Base-by-base conservation (phyloP, 139 green algal genomes). In the Coelastrella sp. region DNA sequence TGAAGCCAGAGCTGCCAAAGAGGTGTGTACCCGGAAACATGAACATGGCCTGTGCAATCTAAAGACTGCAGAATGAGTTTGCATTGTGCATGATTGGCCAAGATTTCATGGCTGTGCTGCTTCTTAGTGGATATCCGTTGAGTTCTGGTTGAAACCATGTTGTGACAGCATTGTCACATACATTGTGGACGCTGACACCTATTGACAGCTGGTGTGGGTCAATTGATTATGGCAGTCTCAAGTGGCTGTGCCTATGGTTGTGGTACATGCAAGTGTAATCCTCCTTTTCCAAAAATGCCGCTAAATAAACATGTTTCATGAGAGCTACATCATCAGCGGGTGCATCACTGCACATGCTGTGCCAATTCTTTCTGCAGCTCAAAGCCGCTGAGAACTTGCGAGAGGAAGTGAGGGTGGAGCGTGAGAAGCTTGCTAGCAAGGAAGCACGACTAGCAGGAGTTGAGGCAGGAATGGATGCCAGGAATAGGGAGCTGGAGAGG, bases 361-460 rank as follows among this genome's bases (percentile, higher is more conserved):
- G 5, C 68, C 22, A 71, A 10, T 71, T 58, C 4, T 47, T 19
- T 4, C 4, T 88, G 82, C 83, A 88, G 83, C 68, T 88, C 5
- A 58, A 80, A 8, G 11, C 58, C 56, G 85, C 87, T 80, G 78
- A 91, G 78, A 20, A n/a, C 11, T 66, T 91, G 78, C 56, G 79
- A 10, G 87, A 91, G 11, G 87, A 91, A 61, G 87, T 79, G 54
- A 65, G 78, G 13, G 5, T 17, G 7, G 78, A 91, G 78, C 87
- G 87, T 8, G 87, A 80, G 10, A 60, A 64, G 11, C 78, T 91
- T 61, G n/a, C 8, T 6, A 65, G 20, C 19, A 56, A 65, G 47
- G 87, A 91, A 78, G 87, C 87, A 7, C 64, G 54, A 7, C 19
- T 91, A 57, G 78, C 87, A 32, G 87, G 61, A 8, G 74, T 17